Evolutionary conservation across 306 rosid species (phyloP), one percentile per base, ranked within the genome.

Genomic region (Mucuna pruriens): DNA sequence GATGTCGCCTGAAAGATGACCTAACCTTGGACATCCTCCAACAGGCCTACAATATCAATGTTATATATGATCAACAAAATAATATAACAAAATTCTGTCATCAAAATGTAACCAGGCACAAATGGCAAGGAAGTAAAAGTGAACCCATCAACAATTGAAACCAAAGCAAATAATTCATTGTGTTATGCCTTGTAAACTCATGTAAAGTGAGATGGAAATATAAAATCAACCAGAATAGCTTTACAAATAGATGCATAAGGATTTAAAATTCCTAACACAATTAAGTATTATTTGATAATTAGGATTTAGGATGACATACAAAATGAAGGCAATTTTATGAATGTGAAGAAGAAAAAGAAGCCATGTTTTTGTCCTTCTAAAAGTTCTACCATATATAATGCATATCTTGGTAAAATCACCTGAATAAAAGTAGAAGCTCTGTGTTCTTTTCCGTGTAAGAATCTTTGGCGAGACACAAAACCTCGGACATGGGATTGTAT

Each of bases 1-100:
- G 97, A 42, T 81, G 82, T 57, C 55, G 90, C 44, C 49, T 81
- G 88, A 91, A 92, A 74, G 84, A 84, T 38, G 84, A 80, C 62
- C 92, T 92, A 87, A 90, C 91, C 87, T 89, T 93, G 85, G 34
- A 85, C 95, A 87, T 93, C 87, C 91, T 95, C 99, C 99, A 95
- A 62, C 68, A 84, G 79, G 93, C 91, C 99, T 95, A 84, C 54
- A 75, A 77, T 76, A 82, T 49, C 38, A 71, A 76, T 34, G 74
- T 84, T 63, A 72, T 13, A 71, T 48, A 76, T 34, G 57, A 73
- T 71, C 69, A 80, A 48, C 45, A 75, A 64, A 62, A 76, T 46
- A 81, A 55, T 63, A 68, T 48, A 55, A 48, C 58, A 78, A 46
- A 55, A 39, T 58, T 16, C 42, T 67, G 66, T 80, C 38, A 36